Evolutionary conservation across 768 basidiomycete genomes (phyloP).

Genomic region (Lepiota brunneoincarnata): DNA sequence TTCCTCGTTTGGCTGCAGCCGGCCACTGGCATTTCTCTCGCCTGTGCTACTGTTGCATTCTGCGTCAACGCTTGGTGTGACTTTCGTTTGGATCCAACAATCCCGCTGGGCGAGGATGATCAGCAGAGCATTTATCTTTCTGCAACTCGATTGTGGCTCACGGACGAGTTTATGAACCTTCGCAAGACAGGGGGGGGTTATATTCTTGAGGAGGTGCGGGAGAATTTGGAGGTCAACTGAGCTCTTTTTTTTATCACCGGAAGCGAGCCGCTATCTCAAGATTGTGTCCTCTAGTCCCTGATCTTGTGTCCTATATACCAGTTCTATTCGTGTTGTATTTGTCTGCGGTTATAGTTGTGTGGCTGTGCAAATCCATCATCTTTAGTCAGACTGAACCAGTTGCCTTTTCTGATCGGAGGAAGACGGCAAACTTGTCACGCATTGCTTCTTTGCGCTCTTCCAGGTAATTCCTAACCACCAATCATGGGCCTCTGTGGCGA

Average conservation of each 20-base stretch:
- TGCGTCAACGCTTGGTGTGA: constrained; percentile 35
- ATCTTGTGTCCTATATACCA: too few species aligned
- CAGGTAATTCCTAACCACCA: constrained; percentile 9
- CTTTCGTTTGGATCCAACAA: constrained; percentile 28
- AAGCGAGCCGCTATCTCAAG: too few species aligned
- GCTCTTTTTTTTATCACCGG: too few species aligned
- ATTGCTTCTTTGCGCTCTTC: neutral
- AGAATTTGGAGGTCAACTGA: neutral
- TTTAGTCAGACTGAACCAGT: too few species aligned
- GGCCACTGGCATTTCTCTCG: constrained; percentile 19
- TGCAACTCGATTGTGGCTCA: constrained; percentile 24
- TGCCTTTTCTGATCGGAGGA: too few species aligned
- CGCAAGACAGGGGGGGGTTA: neutral
- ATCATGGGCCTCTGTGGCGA: constrained; percentile 32
- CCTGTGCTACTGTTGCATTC: constrained; percentile 22
- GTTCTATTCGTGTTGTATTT: too few species aligned
- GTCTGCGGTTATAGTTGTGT: too few species aligned
- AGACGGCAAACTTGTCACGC: neutral
- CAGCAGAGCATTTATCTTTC: constrained; percentile 35
- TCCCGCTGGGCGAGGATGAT: constrained; percentile 40
- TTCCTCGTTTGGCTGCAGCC: constrained; percentile 24
- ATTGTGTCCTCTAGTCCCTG: too few species aligned
- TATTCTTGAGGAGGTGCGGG: neutral
- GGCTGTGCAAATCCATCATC: too few species aligned
- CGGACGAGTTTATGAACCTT: constrained; percentile 15